Evolutionary conservation across 1,284 basidiomycete species (phyloP), one percentile per base, ranked within the genome.

Genomic region (Boletus sp.): DNA sequence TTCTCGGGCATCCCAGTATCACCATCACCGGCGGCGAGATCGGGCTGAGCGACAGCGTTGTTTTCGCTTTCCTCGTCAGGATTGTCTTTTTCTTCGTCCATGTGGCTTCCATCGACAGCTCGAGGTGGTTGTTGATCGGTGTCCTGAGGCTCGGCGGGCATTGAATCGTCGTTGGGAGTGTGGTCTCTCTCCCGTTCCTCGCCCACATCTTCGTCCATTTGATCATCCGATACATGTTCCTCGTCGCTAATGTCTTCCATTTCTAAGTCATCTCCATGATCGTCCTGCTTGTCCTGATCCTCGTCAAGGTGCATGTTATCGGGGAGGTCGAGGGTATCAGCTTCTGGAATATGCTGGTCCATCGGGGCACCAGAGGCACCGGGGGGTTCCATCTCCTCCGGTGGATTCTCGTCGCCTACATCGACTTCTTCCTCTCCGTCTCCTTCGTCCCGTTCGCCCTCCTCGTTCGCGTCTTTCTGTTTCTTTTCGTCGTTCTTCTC

Each of bases 301-400:
- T 63, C 71, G n/a, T 76, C 85, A 7, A 96, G 74, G 57, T 92
- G 78, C 72, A 96, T 79, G 64, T 94, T 87, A 41, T 94, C 92
- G 0, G 94, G 94, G 16, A 96, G 79, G 66, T 96, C 90, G 51
- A 96, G 80, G 4, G 85, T 86, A 54, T 94, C 81, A 7, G 86
- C 86, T 65, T 95, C 90, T 24, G 83, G 85, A 55, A 92, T 74
- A 59, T 85, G 79, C 27, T 91, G 82, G 62, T 92, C 86, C 72
- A 91, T 82, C 3, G 89, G 84, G 7, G 85, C 84, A 29, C 89
- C 89, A 52, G 76, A 79, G 27, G 72, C 75, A 60, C 78, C 78
- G 39, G 79, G 80, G 50, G 72, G 71, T 56, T 74, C 76, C 42
- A 57, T 52, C 24, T 72, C 71, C 20, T 73, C 67, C 42, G 66